These are phyloP conservation scores for Phialophora expanda DNA, from an alignment of 2,329 filamentous ascomycete species.

Conservation along the genomic window DNA sequence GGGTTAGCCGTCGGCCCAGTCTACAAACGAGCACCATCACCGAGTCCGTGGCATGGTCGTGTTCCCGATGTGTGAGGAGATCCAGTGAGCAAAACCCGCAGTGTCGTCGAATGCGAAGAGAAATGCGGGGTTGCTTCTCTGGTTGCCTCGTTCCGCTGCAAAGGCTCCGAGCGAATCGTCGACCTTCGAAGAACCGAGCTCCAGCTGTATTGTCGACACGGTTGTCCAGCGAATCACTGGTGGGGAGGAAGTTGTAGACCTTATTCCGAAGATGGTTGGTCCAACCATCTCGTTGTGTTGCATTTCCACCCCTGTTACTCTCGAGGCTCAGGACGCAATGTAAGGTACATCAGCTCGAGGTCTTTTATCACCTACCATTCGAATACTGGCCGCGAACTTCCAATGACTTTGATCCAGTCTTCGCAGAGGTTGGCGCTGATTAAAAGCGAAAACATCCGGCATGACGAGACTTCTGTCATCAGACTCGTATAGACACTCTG, in stretches of 20 bases:
- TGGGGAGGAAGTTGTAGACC: neutral
- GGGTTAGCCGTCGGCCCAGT: neutral
- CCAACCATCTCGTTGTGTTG: neutral
- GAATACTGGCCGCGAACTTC: neutral
- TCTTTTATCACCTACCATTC: neutral
- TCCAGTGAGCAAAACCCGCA: neutral
- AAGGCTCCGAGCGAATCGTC: neutral
- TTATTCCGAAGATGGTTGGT: neutral
- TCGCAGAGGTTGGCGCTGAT: neutral
- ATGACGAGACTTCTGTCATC: too few species aligned
- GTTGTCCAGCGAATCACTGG: neutral
- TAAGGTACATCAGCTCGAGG: neutral
- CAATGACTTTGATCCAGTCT: neutral
- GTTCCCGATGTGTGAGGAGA: neutral
- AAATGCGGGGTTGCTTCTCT: neutral
- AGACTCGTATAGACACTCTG: too few species aligned
- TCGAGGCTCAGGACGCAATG: neutral
- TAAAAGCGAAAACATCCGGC: too few species aligned
- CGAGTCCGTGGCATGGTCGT: neutral
- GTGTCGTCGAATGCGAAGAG: neutral
- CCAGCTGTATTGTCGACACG: neutral
- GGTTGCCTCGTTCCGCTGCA: neutral
- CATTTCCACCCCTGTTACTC: neutral
- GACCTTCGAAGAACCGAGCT: neutral
- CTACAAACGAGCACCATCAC: neutral